Evolutionary conservation across 2,329 filamentous ascomycete species (phyloP), one percentile per base, ranked within the genome.

Genomic region (Bimuria novae-zelandiae): DNA sequence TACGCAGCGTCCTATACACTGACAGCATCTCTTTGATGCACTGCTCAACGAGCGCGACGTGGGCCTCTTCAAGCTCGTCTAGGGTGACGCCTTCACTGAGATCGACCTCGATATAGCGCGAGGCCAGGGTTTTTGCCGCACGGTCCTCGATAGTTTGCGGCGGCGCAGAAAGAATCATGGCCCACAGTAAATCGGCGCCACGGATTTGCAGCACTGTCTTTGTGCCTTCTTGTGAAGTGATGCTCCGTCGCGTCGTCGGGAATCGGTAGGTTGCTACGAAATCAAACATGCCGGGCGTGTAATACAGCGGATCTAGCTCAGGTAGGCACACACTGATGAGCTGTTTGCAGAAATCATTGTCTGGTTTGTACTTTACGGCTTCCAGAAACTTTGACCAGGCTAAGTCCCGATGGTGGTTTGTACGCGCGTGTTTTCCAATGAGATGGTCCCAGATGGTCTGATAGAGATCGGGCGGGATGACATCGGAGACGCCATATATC

Each of bases 121-220:
- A 82, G 21, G 92, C 90, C 3, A 96, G 83, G 19, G 86, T 85
- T 45, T 79, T 80, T 25, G 89, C 91, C 1, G 90, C 88, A 47
- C 80, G 76, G 17, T 82, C 80, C 60, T 90, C 89, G 42, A 95
- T 85, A 0, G 80, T 82, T 32, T 82, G 77, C 32, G 83, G 78
- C 4, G 85, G 84, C 1, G 89, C 85, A 14, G 83, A 86, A 48
- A 96, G 76, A 29, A 93, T 85, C 62, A 96, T 84, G 21, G 85
- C 84, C 92, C 92, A 96, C n/a, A 96, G 77, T 52, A 92, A 82
- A 61, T 94, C 89, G 57, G 79, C 77, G 6, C 80, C 79, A 3
- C 79, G 82, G 55, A 78, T 81, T 59, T 81, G 76, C 23, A 84
- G 68, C 10, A 79, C 74, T 14, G 46, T 55, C 10, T 59, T 56